A percentile compares a stretch with the other conserved stretches of the same genome.
These are phyloP conservation scores for Agrostemma githago DNA, from an alignment of 148 eudicot species.

Conservation along the genomic window DNA sequence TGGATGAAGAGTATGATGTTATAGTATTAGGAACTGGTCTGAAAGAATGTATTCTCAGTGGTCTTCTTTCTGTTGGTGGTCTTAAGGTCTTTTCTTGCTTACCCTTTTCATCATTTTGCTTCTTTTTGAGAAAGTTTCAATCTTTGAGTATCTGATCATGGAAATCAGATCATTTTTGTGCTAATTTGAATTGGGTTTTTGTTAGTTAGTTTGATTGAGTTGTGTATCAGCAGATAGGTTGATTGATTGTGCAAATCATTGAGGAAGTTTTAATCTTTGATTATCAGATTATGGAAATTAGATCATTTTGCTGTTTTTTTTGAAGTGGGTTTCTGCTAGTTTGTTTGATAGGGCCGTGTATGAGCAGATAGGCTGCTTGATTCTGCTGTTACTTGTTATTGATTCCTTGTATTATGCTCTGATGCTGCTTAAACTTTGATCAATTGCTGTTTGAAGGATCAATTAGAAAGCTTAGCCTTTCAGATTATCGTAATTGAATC, in stretches of 20 bases:
- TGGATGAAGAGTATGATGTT: conserved; percentile 61
- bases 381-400: too few species aligned
- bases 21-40: conserved; percentile 57
- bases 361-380: too few species aligned
- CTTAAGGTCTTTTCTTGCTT: conserved; percentile 37
- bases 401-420: too few species aligned
- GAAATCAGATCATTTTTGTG: conserved; percentile 1
- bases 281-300: background rate
- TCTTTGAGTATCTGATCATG: background rate
- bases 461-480: too few species aligned
- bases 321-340: conserved; percentile 16
- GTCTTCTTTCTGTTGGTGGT: conserved; percentile 57
- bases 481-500: background rate
- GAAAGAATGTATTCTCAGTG: conserved; percentile 60
- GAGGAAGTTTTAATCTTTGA: background rate
- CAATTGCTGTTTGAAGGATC: background rate
- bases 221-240: too few species aligned
- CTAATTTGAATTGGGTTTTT: conserved; percentile 14
- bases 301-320: background rate
- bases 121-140: background rate
- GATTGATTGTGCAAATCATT: too few species aligned
- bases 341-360: background rate
- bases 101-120: background rate
- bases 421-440: too few species aligned
- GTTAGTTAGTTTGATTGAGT: background rate